phyloP scores from a whole-genome alignment of 495 filamentous ascomycete genomes.

The Neurospora sublineolata region DNA sequence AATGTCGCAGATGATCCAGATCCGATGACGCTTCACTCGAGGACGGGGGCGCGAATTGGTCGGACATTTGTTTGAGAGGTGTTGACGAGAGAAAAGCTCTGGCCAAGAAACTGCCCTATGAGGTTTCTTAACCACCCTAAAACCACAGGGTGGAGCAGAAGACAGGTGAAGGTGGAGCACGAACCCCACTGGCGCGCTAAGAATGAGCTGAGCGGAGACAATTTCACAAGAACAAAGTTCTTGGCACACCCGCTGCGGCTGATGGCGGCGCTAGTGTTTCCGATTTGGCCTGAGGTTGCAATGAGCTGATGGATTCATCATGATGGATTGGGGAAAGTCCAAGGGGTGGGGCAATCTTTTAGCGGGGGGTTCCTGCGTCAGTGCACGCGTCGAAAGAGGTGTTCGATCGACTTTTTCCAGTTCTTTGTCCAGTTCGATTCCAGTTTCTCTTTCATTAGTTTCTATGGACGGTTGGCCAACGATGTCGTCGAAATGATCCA shows the following conservation, averaged over 20 bases:
- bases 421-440: neutral
- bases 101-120: neutral
- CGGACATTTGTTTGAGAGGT: neutral
- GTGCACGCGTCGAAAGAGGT: neutral
- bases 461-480: neutral
- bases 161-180: neutral
- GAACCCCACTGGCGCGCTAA: neutral
- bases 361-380: neutral
- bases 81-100: neutral
- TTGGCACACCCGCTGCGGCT: slow-evolving; percentile 1
- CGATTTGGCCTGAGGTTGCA: slow-evolving; percentile 9
- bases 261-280: slow-evolving; percentile 20
- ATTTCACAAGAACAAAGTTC: slow-evolving; percentile 2
- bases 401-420: neutral
- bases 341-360: neutral
- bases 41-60: neutral
- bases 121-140: neutral
- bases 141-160: neutral
- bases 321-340: neutral
- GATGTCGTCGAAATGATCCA: neutral
- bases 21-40: neutral
- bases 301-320: neutral
- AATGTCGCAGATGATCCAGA: neutral
- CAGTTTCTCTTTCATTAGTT: neutral
- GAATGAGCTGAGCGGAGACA: neutral